Base-by-base conservation (phyloP, 345 rosid species). In the Brassica incana region DNA sequence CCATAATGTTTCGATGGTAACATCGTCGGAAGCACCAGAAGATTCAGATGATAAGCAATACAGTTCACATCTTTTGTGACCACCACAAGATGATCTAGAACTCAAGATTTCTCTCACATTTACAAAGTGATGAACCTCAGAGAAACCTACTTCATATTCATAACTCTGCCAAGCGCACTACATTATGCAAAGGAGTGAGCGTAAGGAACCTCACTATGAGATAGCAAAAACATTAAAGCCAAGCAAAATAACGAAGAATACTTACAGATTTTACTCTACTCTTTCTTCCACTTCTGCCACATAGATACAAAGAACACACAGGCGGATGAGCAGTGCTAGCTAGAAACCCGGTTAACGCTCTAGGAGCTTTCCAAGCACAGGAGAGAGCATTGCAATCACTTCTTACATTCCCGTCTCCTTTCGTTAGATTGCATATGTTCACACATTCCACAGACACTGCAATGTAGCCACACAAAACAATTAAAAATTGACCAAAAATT, bases 281-380 rank as follows among this genome's bases (percentile, higher is more conserved):
- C 77, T 88, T 85, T 83, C 91, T 86, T 54, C 91, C 85, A 27
- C 48, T 80, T 72, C 79, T 86, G 35, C 65, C 65, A 48, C 70
- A 73, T 18, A 76, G 62, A 50, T 74, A 85, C 10, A 90, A 81
- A 1, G 87, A 86, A 84, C 81, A 88, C 45, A 81, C 85, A 48
- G 83, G 74, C 69, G 88, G 85, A 82, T 89, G 91, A 0, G 96
- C 87, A 25, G 99, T 93, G 86, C 84, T 89, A 3, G 97, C 93
- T 36, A 93, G 91, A 82, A 89, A 91, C 27, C 99, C 96, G 25
- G 98, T 89, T 86, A 95, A 81, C 50, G 85, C 92, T 80, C 97
- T 88, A 3, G 98, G 98, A 71, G 93, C 92, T 85, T 89, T 93
- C 93, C 91, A 90, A 60, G 97, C 94, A 78, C 97, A 93, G 0